phyloP scores from a whole-genome alignment of 768 basidiomycete species.

The Kwoniella europaea region DNA sequence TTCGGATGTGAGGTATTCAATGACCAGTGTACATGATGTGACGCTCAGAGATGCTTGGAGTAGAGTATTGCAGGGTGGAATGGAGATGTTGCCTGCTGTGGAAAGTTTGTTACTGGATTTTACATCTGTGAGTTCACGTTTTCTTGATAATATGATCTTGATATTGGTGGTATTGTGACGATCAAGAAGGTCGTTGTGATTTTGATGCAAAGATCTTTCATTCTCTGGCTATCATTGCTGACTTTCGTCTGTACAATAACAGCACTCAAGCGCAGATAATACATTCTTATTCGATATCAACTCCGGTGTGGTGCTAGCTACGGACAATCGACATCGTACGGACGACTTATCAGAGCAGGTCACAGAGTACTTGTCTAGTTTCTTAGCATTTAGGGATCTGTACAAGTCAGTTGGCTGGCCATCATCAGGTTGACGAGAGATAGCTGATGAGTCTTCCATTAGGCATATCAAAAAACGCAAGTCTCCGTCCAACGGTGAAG shows the following conservation, averaged over 20 bases:
- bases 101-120: conserved; percentile 78
- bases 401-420: conserved; percentile 68
- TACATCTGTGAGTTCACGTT: conserved; percentile 53
- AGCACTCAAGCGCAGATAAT: conserved; percentile 64
- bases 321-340: conserved; percentile 66
- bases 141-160: conserved; percentile 72
- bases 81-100: conserved; percentile 80
- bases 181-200: not conserved
- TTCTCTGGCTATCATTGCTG: not conserved
- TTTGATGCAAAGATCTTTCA: not conserved
- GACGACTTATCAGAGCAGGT: conserved; percentile 81
- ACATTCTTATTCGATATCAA: conserved; percentile 88
- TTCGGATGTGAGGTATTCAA: conserved; percentile 72
- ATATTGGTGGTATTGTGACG: conserved; percentile 57
- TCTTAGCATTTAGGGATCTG: conserved; percentile 80
- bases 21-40: conserved; percentile 93
- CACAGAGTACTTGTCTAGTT: conserved; percentile 86
- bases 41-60: conserved; percentile 91
- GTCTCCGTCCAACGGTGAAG: conserved; percentile 1
- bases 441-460: not conserved
- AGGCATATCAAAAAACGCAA: conserved; percentile 6
- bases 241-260: not conserved
- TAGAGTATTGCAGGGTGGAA: conserved; percentile 80
- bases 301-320: conserved; percentile 87
- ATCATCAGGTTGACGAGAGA: no score